A percentile compares a stretch with the other conserved stretches of the same genome.
Evolutionary conservation across 1,284 basidiomycete species (phyloP).

Genomic region (Mixia osmundae): DNA sequence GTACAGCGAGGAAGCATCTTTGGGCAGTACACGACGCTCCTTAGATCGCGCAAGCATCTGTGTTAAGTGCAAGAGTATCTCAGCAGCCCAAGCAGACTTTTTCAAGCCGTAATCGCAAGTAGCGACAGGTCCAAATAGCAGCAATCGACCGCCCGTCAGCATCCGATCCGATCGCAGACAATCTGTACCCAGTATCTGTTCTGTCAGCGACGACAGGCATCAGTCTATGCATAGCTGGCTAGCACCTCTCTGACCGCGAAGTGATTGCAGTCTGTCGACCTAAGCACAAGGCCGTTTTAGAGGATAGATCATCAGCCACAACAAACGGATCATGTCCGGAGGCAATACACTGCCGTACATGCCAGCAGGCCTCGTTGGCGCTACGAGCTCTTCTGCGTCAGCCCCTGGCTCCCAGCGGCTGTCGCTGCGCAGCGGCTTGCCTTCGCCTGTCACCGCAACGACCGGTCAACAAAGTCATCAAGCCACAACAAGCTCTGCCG

Average conservation of each 20-base stretch:
- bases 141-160: neutral
- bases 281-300: conserved; percentile 2
- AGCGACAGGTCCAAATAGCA: neutral
- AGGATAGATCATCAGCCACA: conserved; percentile 2
- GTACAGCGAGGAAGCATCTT: neutral
- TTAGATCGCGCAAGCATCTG: neutral
- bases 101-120: too few relatives aligned
- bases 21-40: neutral
- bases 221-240: conserved; percentile 7
- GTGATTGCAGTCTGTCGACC: neutral
- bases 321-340: too few relatives aligned
- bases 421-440: neutral
- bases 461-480: neutral
- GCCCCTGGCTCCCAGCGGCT: too few relatives aligned
- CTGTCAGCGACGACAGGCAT: neutral
- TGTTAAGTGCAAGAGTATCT: too few relatives aligned
- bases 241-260: neutral
- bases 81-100: too few relatives aligned
- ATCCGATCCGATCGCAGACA: conserved; percentile 1
- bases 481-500: neutral
- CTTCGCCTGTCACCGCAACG: neutral
- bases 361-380: too few relatives aligned
- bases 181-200: neutral
- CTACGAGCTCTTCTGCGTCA: too few relatives aligned
- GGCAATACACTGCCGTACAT: too few relatives aligned